phyloP scores from a whole-genome alignment of 2,329 filamentous ascomycete species.

The Hymenoscyphus scutula region DNA sequence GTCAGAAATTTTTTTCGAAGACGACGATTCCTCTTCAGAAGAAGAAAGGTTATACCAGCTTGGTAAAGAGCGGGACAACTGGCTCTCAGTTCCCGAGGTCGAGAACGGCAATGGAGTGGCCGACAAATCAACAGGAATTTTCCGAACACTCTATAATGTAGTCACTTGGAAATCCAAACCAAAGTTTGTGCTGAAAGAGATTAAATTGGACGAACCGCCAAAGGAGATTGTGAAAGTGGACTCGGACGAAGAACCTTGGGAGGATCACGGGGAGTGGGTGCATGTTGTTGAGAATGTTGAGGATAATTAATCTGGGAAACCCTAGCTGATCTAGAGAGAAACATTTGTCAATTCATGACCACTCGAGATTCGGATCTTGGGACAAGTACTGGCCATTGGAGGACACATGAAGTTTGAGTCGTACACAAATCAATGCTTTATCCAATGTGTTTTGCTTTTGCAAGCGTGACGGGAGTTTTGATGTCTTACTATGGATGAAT shows the following conservation, averaged over 20 bases:
- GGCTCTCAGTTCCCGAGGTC: background rate
- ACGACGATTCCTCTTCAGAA: background rate
- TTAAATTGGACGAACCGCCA: background rate
- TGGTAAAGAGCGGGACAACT: background rate
- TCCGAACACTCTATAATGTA: background rate
- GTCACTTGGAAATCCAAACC: background rate
- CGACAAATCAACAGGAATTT: background rate
- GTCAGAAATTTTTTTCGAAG: background rate
- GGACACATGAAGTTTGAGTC: background rate
- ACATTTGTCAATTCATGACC: background rate
- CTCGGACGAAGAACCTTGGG: background rate
- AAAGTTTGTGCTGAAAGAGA: background rate
- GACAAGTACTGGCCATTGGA: background rate
- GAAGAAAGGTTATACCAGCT: background rate
- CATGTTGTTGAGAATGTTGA: background rate
- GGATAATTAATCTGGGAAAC: background rate
- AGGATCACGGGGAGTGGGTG: background rate
- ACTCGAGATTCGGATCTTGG: background rate
- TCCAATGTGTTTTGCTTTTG: background rate
- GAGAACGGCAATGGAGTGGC: background rate
- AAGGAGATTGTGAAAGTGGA: background rate
- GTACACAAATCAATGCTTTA: background rate
- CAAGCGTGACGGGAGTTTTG: background rate
- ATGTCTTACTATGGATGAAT: background rate
- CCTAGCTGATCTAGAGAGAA: too few relatives aligned